Percentiles rank a stretch among this genome's conserved stretches.
Conservation (phyloP, 169 alveolate genomes). For the Perkinsus olseni region DNA sequence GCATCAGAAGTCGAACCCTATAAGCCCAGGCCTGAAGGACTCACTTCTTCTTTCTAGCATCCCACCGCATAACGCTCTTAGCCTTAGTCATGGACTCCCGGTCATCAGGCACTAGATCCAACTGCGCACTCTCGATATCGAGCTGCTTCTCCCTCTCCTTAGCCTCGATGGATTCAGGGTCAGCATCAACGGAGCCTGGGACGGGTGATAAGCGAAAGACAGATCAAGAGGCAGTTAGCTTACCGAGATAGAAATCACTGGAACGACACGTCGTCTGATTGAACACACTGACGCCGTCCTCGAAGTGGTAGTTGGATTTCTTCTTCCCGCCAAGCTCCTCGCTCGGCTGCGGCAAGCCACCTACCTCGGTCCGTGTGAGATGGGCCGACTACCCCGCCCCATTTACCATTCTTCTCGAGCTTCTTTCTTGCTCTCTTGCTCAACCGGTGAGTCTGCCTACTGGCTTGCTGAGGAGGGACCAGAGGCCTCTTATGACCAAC, state of each 20-base stretch:
- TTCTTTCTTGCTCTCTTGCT: not conserved
- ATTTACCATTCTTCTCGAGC: not conserved
- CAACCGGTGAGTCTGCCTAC: not conserved
- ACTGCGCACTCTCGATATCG: not conserved
- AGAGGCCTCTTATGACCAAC: not conserved
- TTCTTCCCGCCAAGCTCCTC: not conserved
- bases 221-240: not conserved
- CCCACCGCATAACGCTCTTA: slow-evolving; percentile 14
- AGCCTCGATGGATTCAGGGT: not conserved
- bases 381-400: not conserved
- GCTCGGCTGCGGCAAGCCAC: not conserved
- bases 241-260: not conserved
- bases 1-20: too few relatives aligned
- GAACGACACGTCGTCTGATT: not conserved
- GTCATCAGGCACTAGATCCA: not conserved
- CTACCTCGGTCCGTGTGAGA: not conserved
- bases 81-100: not conserved
- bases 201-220: not conserved
- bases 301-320: not conserved
- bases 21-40: too few relatives aligned
- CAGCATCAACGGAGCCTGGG: not conserved
- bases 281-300: not conserved
- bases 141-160: slow-evolving; percentile 5
- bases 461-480: not conserved
- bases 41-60: slow-evolving; percentile 28